Evolutionary conservation across 768 basidiomycete species (phyloP).

Genomic region (Trametes meyenii): DNA sequence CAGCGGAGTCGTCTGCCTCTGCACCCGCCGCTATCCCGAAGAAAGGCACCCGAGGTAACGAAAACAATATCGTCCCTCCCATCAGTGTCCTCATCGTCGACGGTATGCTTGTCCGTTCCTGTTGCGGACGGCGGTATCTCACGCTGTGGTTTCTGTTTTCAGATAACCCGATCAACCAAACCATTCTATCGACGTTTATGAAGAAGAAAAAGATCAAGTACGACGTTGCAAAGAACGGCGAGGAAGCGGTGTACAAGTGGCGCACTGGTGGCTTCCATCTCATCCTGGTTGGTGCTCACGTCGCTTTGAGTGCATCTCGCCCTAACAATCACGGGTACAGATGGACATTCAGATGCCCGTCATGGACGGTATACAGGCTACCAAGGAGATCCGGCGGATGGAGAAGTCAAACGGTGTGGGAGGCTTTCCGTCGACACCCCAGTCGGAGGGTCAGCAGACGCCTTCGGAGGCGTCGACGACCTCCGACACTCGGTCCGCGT

Average conservation of each 20-base stretch:
- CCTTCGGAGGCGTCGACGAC: conserved; percentile 54
- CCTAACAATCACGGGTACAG: conserved; percentile 42
- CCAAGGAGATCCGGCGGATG: conserved; percentile 88
- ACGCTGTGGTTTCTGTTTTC: neutral
- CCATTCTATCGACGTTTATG: conserved; percentile 96
- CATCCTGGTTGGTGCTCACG: conserved; percentile 72
- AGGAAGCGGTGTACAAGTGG: conserved; percentile 97
- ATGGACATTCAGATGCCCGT: conserved; percentile 99
- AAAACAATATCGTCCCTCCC: conserved; percentile 85
- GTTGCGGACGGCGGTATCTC: neutral
- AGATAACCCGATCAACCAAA: conserved; percentile 99
- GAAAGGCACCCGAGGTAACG: conserved; percentile 53
- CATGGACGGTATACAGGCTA: conserved; percentile 98
- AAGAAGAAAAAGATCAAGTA: conserved; percentile 94
- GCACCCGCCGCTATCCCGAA: conserved; percentile 41
- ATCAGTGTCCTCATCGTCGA: conserved; percentile 99
- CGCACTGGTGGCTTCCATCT: conserved; percentile 90
- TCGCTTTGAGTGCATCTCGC: neutral
- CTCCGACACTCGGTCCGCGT: conserved; percentile 46
- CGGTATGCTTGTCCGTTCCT: conserved; percentile 53
- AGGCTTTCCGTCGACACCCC: conserved; percentile 71
- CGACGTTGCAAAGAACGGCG: conserved; percentile 92
- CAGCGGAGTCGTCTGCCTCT: conserved; percentile 33
- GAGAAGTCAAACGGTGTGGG: conserved; percentile 70
- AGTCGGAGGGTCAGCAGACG: conserved; percentile 54